Evolutionary conservation across 2,329 filamentous ascomycete genomes (phyloP).

Genomic region (Stylonectria norvegica): DNA sequence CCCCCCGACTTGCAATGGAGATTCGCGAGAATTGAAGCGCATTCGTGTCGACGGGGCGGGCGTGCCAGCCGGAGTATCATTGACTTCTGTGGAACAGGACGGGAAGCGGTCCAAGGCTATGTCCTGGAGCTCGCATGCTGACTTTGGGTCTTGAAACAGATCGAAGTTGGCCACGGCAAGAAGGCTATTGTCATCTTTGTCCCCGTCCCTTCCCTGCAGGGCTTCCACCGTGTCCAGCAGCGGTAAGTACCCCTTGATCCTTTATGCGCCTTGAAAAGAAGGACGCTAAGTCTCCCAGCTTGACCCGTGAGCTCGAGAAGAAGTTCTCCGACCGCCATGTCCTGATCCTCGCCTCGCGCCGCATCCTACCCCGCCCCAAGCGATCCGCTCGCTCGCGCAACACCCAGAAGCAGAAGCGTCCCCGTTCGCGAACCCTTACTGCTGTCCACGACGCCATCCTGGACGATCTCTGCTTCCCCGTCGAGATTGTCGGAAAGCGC

Average conservation of each 20-base stretch:
- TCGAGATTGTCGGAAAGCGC: constrained; percentile 99
- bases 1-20: constrained; percentile 21
- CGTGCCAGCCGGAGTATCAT: constrained; percentile 36
- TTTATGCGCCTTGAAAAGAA: fast-evolving
- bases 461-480: constrained; percentile 95
- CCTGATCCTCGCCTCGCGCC: constrained; percentile 96
- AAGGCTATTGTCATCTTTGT: constrained; percentile 99
- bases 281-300: constrained; percentile 52
- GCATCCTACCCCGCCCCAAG: constrained; percentile 98
- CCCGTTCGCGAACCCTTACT: constrained; percentile 94
- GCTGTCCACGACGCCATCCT: constrained; percentile 99
- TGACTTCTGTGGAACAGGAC: constrained; percentile 61
- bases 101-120: constrained; percentile 71
- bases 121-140: constrained; percentile 74
- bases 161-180: constrained; percentile 99
- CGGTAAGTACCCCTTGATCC: constrained; percentile 63
- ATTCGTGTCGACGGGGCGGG: constrained; percentile 25
- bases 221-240: constrained; percentile 99
- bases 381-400: constrained; percentile 95
- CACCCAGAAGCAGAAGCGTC: constrained; percentile 97
- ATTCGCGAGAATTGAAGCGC: constrained; percentile 23
- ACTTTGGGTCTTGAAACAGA: constrained; percentile 72
- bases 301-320: constrained; percentile 99
- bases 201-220: constrained; percentile 95
- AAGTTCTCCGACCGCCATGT: constrained; percentile 99